Evolutionary conservation across 139 green algal genomes (phyloP).

Genomic region (Helicosporidium sp.): DNA sequence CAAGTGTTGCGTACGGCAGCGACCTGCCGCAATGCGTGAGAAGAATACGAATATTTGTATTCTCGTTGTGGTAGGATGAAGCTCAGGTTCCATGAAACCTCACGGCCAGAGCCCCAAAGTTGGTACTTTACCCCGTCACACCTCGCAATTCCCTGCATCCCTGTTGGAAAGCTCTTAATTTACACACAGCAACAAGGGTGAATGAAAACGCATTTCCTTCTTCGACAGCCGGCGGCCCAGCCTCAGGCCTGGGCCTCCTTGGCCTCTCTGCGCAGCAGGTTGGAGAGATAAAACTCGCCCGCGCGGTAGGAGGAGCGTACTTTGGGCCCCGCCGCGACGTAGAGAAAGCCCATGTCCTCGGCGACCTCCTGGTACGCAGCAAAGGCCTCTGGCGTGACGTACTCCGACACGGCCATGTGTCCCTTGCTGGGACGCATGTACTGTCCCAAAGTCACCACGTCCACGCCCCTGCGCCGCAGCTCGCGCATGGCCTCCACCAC

Average conservation of each 20-base stretch:
- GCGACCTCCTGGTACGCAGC: slow-evolving; percentile 52
- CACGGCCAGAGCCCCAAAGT: no score
- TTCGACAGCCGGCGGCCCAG: neutral
- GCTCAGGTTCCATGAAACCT: no score
- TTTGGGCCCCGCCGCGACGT: slow-evolving; percentile 81
- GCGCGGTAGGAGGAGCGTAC: slow-evolving; percentile 86
- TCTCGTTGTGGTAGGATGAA: neutral
- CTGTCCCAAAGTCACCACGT: slow-evolving; percentile 95
- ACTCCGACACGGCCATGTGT: slow-evolving; percentile 93
- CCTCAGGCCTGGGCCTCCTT: neutral
- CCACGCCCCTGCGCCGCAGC: slow-evolving; percentile 54
- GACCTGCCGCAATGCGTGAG: no score
- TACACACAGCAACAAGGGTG: neutral
- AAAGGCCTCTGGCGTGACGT: slow-evolving; percentile 91
- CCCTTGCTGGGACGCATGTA: slow-evolving; percentile 96
- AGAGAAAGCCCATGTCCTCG: slow-evolving; percentile 73
- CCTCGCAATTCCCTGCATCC: no score
- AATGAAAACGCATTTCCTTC: neutral
- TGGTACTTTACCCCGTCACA: no score
- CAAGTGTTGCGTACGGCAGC: no score
- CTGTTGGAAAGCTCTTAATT: neutral
- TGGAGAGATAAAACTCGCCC: slow-evolving; percentile 27
- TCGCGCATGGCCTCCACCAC: slow-evolving; percentile 68
- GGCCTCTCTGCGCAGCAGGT: neutral
- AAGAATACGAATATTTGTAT: no score